phyloP scores from a whole-genome alignment of 768 basidiomycete species.

The Mycena amicta region DNA sequence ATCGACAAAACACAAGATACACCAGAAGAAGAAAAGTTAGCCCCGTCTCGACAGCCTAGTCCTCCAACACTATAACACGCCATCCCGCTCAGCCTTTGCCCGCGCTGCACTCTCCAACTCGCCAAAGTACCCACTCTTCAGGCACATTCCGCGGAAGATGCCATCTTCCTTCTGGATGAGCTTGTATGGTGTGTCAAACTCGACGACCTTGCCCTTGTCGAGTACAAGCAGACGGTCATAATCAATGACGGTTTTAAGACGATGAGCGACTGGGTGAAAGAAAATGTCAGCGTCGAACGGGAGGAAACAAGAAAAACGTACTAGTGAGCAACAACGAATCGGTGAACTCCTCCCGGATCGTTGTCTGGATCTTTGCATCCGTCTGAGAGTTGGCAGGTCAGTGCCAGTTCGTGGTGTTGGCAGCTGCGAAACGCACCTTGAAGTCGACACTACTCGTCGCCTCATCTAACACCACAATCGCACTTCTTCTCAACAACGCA shows the following conservation, averaged over 20 bases:
- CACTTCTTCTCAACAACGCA: slow-evolving; percentile 71
- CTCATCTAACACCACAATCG: slow-evolving; percentile 80
- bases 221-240: slow-evolving; percentile 79
- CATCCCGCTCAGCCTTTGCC: slow-evolving; percentile 33
- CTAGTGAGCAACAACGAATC: slow-evolving; percentile 74
- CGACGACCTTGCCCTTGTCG: slow-evolving; percentile 70
- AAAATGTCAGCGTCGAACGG: slow-evolving; percentile 17
- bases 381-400: slow-evolving; percentile 45
- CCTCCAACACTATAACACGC: background rate
- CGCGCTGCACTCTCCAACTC: slow-evolving; percentile 64
- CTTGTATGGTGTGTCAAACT: slow-evolving; percentile 74
- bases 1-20: too few relatives aligned
- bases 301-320: slow-evolving; percentile 33
- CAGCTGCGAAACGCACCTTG: slow-evolving; percentile 1
- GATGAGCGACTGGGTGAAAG: slow-evolving; percentile 71
- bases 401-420: background rate
- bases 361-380: slow-evolving; percentile 86
- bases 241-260: slow-evolving; percentile 78
- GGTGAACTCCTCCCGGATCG: slow-evolving; percentile 85
- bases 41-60: too few relatives aligned
- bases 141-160: slow-evolving; percentile 67
- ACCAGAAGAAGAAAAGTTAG: background rate
- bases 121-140: slow-evolving; percentile 68
- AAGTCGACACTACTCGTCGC: slow-evolving; percentile 88
- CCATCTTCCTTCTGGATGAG: slow-evolving; percentile 65